Percentiles rank a stretch among this genome's conserved stretches.
Evolutionary conservation across 2,329 filamentous ascomycete species (phyloP).

Genomic region (Elsinoe arachidis): DNA sequence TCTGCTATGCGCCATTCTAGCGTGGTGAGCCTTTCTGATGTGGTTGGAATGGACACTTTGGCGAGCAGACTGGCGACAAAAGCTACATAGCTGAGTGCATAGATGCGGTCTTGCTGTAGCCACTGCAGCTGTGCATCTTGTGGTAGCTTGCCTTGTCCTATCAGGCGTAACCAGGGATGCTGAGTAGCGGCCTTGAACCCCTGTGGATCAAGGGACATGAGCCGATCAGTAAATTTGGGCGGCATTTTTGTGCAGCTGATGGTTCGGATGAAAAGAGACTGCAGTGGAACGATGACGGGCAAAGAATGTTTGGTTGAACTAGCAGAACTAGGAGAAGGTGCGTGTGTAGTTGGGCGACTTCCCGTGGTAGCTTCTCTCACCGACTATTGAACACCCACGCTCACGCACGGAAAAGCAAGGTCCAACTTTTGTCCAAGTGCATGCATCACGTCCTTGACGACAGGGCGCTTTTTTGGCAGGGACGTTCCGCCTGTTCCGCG

Average conservation of each 20-base stretch:
- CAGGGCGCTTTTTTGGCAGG: no score
- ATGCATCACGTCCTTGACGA: no score
- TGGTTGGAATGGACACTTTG: constrained; percentile 48
- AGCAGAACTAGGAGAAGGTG: not conserved
- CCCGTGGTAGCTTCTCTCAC: not conserved
- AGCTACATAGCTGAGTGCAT: constrained; percentile 60
- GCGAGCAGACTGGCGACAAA: constrained; percentile 57
- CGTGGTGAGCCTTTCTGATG: constrained; percentile 32
- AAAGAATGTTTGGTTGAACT: not conserved
- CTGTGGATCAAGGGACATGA: constrained; percentile 42
- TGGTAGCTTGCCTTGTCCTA: constrained; percentile 54
- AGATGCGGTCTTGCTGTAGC: constrained; percentile 65
- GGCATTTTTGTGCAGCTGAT: not conserved
- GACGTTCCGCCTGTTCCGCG: not conserved
- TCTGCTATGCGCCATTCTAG: constrained; percentile 52
- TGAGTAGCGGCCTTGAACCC: constrained; percentile 52
- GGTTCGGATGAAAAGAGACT: not conserved
- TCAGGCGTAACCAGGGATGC: constrained; percentile 56
- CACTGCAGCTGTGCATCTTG: constrained; percentile 51
- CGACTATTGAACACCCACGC: not conserved
- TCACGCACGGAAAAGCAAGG: constrained; percentile 4
- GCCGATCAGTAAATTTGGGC: constrained; percentile 20
- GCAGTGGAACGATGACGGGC: not conserved
- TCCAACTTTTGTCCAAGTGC: not conserved
- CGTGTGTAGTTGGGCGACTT: not conserved